Base-by-base conservation (phyloP, 441 rosid genomes). In the Capsella rubella region DNA sequence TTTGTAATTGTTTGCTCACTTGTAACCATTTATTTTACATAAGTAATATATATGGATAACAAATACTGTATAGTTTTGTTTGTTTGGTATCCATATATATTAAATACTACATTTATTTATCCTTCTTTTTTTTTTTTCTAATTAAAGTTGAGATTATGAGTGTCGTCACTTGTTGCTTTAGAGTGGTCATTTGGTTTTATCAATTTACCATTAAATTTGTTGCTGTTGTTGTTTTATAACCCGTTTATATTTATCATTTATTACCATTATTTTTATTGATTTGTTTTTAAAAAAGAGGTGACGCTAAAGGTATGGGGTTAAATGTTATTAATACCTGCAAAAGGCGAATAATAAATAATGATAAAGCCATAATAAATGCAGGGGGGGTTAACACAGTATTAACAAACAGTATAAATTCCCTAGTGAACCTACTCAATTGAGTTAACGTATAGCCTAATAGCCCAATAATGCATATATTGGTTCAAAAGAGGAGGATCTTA, bases 401-500 rank as follows among this genome's bases (percentile, higher is more conserved):
- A 50, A 53, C 29, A 58, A 64, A 73, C 58, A 74, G 67, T 57
- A 40, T 13, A 57, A 47, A 66, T 58, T 18, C 73, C 61, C 54
- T 74, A 37, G 62, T 50, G 59, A 21, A 58, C 72, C 72, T 66
- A 67, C 72, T 58, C 67, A 58, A 49, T 39, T 40, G 68, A 49
- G 60, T 46, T 46, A 64, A 73, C 59, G 49, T 8, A 50, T 50
- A 74, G 53, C 73, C 59, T 57, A 12, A 50, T 50, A 74, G 53
- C 73, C 67, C 72, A 18, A 74, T 21, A 21, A 21, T 21, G 25
- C 25, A 21, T 21, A 21, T 21, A 21, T 1, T 21, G 2, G 25
- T 21, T 21, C 32, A 25, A 46, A 32, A 47, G 59, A 65, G 35
- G 35, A 73, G 35, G 35, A 73, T 65, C 60, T 56, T 39, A 56